Percentiles rank a stretch among this genome's conserved stretches.
Evolutionary conservation across 495 filamentous ascomycete species (phyloP).

Genomic region (Penicillium dipodomyicola): DNA sequence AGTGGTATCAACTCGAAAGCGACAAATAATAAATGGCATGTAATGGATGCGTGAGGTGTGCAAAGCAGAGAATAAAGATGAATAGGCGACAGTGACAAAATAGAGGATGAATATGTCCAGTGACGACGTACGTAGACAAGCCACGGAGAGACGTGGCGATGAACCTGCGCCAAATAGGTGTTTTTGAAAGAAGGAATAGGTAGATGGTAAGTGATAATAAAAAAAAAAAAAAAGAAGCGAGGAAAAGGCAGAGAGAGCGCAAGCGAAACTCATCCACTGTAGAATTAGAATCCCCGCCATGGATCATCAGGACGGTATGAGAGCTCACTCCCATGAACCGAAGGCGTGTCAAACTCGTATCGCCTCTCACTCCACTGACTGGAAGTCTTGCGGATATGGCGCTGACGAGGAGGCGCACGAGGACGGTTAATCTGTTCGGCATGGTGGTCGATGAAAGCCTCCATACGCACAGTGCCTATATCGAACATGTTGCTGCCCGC

Average conservation of each 20-base stretch:
- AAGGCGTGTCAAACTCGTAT: constrained; percentile 33
- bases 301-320: constrained; percentile 39
- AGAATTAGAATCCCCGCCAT: constrained; percentile 38
- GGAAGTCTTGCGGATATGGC: constrained; percentile 36
- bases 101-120: constrained; percentile 10
- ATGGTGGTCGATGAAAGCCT: constrained; percentile 67
- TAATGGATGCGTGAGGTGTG: not conserved
- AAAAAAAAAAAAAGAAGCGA: constrained; percentile 1
- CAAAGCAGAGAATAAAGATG: constrained; percentile 6
- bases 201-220: not conserved
- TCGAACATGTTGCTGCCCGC: constrained; percentile 50
- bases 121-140: constrained; percentile 7
- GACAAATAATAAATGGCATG: not conserved
- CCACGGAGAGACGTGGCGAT: constrained; percentile 6
- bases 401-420: constrained; percentile 18
- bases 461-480: constrained; percentile 93
- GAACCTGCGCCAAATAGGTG: constrained; percentile 1
- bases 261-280: not conserved
- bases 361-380: constrained; percentile 39
- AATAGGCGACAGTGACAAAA: constrained; percentile 1
- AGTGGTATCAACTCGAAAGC: constrained; percentile 27
- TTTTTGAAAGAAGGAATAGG: not conserved
- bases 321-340: constrained; percentile 33
- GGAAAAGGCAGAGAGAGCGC: not conserved
- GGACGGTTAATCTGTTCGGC: constrained; percentile 35